These are phyloP conservation scores for Cucurbita pepo DNA, from an alignment of 306 rosid species.

Conservation along the genomic window DNA sequence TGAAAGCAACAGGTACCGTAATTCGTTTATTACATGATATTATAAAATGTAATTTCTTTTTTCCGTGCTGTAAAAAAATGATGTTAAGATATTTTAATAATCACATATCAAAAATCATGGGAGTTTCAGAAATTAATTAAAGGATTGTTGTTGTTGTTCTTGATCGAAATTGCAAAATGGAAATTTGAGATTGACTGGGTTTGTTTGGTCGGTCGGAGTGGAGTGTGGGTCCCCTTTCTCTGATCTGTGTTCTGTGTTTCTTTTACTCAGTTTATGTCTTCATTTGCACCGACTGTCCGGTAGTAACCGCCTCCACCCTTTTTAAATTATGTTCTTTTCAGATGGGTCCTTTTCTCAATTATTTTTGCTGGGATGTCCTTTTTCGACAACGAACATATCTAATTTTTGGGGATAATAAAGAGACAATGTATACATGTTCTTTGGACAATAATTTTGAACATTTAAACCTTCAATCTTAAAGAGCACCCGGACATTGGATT, in stretches of 20 bases:
- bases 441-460: no score
- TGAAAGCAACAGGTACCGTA: conserved; percentile 17
- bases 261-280: not conserved
- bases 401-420: not conserved
- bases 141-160: no score
- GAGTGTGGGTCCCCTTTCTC: not conserved
- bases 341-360: not conserved
- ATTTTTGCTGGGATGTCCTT: not conserved
- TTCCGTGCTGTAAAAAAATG: not conserved
- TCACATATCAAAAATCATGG: conserved; percentile 1
- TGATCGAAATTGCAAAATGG: not conserved
- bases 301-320: not conserved
- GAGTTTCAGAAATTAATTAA: not conserved
- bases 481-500: no score
- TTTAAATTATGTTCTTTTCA: not conserved
- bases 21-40: not conserved
- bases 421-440: not conserved
- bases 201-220: not conserved
- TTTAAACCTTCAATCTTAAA: no score
- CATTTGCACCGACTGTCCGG: conserved; percentile 1
- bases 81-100: not conserved
- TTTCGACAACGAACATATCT: not conserved
- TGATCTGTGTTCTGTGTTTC: not conserved
- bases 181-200: not conserved
- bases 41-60: no score